A percentile compares a stretch with the other conserved stretches of the same genome.
These are phyloP conservation scores for Amaranthus palmeri DNA, from an alignment of 148 eudicot genomes.

Conservation along the genomic window DNA sequence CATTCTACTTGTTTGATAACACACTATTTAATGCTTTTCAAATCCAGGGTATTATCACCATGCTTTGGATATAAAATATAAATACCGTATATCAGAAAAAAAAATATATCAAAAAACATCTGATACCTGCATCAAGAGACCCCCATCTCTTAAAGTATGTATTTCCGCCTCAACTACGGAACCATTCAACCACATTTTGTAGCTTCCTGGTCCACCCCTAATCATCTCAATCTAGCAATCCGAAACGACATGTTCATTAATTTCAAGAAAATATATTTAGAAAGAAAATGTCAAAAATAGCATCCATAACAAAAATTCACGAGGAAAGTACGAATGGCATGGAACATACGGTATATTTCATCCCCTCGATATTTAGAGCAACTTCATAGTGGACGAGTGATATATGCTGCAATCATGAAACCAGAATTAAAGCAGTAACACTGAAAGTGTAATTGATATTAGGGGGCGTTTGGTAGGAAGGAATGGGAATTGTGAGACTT, in stretches of 20 bases:
- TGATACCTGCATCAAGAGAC: conserved; percentile 90
- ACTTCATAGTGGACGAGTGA: conserved; percentile 91
- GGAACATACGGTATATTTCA: conserved; percentile 87
- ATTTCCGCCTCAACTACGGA: conserved; percentile 96
- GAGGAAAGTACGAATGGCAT: neutral
- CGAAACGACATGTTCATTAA: conserved; percentile 3
- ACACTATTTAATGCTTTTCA: neutral
- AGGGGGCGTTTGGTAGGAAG: no score
- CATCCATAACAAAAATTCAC: conserved; percentile 2
- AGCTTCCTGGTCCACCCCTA: conserved; percentile 95
- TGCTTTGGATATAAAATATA: neutral
- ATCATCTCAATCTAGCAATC: conserved; percentile 67
- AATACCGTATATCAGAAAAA: neutral
- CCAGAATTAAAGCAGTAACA: neutral
- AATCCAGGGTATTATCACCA: neutral
- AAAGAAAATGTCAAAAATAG: neutral
- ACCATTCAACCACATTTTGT: conserved; percentile 76
- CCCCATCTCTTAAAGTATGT: conserved; percentile 97
- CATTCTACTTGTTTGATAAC: neutral
- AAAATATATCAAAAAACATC: neutral
- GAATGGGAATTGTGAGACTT: no score
- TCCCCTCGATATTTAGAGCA: conserved; percentile 94
- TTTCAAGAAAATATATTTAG: neutral
- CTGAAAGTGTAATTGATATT: neutral
- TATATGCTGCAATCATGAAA: conserved; percentile 75